Conservation (phyloP, 768 basidiomycete species). For the Pleurotus sapidus region DNA sequence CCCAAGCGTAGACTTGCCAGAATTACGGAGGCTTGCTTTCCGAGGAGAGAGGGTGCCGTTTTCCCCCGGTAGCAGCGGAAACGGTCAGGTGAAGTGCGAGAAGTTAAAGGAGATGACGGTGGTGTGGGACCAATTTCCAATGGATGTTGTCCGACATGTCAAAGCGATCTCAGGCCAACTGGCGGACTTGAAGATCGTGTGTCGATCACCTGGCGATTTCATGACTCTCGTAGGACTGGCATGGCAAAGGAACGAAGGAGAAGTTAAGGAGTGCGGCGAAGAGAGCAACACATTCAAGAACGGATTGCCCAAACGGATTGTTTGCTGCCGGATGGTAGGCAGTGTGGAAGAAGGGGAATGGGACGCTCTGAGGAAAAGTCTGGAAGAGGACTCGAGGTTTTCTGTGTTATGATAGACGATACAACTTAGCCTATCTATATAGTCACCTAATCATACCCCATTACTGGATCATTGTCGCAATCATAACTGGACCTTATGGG, state of each 20-base stretch:
- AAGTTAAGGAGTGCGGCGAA: not conserved
- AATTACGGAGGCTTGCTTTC: not conserved
- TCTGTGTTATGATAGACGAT: conserved; percentile 2
- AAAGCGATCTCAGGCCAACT: not conserved
- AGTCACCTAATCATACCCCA: too few relatives aligned
- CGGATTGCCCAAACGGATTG: not conserved
- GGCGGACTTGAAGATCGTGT: not conserved
- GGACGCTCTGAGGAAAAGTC: not conserved
- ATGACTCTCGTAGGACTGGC: not conserved
- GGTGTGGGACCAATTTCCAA: not conserved
- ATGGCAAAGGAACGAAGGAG: not conserved
- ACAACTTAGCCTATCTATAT: too few relatives aligned
- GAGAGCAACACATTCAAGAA: not conserved
- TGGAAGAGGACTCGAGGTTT: not conserved
- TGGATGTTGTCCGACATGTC: not conserved
- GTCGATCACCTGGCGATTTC: not conserved
- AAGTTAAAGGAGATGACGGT: conserved; percentile 2
- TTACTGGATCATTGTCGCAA: too few relatives aligned
- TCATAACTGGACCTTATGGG: too few relatives aligned
- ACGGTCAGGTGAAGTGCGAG: not conserved
- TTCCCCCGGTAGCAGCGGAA: not conserved
- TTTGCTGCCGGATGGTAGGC: not conserved
- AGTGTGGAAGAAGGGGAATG: not conserved
- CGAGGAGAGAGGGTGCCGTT: conserved; percentile 4
- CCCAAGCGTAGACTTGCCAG: not conserved